Base-by-base conservation (phyloP, 2,329 filamentous ascomycete species). In the Oidium heveae region DNA sequence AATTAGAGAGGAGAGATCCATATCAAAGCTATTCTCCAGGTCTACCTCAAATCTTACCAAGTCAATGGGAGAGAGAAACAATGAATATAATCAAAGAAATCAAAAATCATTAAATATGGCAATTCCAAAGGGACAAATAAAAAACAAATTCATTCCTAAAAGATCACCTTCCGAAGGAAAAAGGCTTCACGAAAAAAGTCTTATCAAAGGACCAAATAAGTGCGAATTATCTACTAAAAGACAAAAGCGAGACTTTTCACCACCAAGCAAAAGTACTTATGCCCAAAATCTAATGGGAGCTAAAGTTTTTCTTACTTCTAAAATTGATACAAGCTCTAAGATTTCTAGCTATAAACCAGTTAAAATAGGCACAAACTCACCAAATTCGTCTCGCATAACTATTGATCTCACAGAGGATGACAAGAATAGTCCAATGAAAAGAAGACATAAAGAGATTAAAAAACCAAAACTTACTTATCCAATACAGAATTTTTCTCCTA, bases 41-140 rank as follows among this genome's bases (percentile, higher is more conserved):
- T 39, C 16, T 39, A 28, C 6, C 24, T 28, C 24, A 28, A 6
- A 28, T 28, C 36, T 9, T 39, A 9, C 16, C 4, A 2, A 10
- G 16, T 3, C 36, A 39, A 4, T 39, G 16, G 12, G 10, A 39
- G 10, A n/a, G 36, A 39, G 10, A 39, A 39, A 4, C 67, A 56
- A 64, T 68, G 53, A 52, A 34, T 52, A 70, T 24, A 63, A 73
- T n/a, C 72, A 73, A 56, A 63, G 71, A 41, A 73, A 72, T 49
- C 75, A 75, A 32, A 76, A 74, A 59, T 75, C 78, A 4, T 64
- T 83, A 34, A 79, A 78, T 59, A 72, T 79, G 52, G 61, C 86
- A 15, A 71, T 87, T 0, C 36, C 36, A 39, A n/a, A 13, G 3
- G 36, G 36, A 10, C 36, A 39, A 9, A 39, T 12, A 4, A 13